Evolutionary conservation across 192 early-diverging fungal genomes (phyloP).

Genomic region (Coemansia furcata): DNA sequence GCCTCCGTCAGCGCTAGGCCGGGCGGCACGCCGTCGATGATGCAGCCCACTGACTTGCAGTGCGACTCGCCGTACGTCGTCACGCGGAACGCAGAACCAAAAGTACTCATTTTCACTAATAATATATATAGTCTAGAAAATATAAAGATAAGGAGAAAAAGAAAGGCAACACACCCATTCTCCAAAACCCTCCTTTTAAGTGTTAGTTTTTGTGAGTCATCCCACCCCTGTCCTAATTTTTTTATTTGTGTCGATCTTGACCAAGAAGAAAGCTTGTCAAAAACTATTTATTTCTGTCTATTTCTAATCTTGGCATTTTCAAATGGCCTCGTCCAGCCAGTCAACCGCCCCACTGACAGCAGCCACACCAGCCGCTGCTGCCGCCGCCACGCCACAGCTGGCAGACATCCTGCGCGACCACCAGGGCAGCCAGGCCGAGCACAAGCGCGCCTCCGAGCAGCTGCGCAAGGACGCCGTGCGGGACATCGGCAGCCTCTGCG

Average conservation of each 20-base stretch:
- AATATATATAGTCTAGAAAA: background rate
- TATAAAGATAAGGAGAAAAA: background rate
- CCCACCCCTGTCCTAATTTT: background rate
- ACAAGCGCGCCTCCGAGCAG: conserved; percentile 33
- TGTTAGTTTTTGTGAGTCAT: background rate
- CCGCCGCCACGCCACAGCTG: conserved; percentile 7
- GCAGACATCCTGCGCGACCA: conserved; percentile 47
- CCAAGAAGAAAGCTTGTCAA: background rate
- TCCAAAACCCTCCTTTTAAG: no score
- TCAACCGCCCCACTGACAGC: background rate
- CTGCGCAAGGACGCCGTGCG: conserved; percentile 32
- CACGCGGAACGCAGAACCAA: conserved; percentile 82
- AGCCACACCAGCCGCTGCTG: background rate
- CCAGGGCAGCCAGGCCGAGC: conserved; percentile 27
- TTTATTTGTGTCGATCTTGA: background rate
- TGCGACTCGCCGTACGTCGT: conserved; percentile 98
- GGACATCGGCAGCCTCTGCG: conserved; percentile 44
- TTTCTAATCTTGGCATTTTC: background rate
- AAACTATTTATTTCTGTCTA: background rate
- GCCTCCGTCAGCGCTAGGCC: no score
- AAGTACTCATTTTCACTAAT: conserved; percentile 68
- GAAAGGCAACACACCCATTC: no score
- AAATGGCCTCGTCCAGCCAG: conserved; percentile 16
- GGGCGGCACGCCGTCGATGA: conserved; percentile 94
- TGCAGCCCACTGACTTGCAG: conserved; percentile 96